These are phyloP conservation scores for Fusarium redolens DNA, from an alignment of 2,329 filamentous ascomycete genomes.

Conservation along the genomic window DNA sequence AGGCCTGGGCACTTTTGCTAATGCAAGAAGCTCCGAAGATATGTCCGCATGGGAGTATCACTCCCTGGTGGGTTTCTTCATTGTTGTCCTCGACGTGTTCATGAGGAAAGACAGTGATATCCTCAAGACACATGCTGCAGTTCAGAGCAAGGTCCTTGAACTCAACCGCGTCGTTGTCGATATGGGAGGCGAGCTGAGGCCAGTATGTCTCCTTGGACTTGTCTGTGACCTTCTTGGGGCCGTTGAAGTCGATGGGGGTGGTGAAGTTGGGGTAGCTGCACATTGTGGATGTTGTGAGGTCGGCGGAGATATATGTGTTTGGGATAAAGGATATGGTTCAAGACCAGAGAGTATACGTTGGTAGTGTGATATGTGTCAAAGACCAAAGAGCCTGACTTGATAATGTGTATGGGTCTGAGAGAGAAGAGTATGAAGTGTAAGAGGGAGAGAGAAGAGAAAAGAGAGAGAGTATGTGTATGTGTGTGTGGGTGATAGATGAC, in stretches of 20 bases:
- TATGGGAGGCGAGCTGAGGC: background rate
- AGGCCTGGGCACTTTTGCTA: rapidly evolving
- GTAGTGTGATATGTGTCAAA: no score
- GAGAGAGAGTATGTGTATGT: no score
- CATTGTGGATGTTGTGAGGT: no score
- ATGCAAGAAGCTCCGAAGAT: background rate
- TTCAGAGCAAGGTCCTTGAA: background rate
- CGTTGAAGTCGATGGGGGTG: background rate
- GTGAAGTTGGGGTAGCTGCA: no score
- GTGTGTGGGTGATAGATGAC: no score
- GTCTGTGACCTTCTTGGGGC: background rate
- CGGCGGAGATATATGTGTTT: no score
- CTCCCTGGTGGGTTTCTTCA: background rate
- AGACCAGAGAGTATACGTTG: no score
- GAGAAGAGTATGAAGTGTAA: no score
- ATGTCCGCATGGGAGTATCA: background rate
- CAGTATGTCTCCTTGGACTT: background rate
- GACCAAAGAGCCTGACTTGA: no score
- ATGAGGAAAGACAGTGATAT: background rate
- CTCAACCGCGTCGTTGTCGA: background rate
- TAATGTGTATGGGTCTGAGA: no score
- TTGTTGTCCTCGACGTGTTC: background rate
- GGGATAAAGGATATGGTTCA: no score
- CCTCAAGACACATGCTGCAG: background rate
- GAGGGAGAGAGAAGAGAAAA: no score